Conservation (phyloP, 768 basidiomycete species). For the Rubroboletus pulcherrimus region DNA sequence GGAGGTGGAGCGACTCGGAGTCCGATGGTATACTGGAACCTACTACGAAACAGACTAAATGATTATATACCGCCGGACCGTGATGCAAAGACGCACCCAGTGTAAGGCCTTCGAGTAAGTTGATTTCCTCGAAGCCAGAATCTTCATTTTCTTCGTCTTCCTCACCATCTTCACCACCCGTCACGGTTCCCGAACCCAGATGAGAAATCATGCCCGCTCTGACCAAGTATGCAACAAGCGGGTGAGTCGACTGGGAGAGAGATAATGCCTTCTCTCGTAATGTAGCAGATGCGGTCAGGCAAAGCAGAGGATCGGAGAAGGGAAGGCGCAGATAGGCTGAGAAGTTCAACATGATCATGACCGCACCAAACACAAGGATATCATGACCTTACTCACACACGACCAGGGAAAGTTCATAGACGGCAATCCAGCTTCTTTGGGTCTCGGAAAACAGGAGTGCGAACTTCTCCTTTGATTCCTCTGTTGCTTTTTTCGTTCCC, state of each 20-base stretch:
- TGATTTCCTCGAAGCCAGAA: slow-evolving; percentile 62
- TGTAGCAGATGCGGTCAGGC: slow-evolving; percentile 81
- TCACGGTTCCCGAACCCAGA: slow-evolving; percentile 4
- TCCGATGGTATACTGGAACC: slow-evolving; percentile 44
- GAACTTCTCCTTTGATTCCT: slow-evolving; percentile 54
- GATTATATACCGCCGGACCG: not conserved
- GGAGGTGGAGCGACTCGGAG: slow-evolving; percentile 44
- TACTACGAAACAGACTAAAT: slow-evolving; percentile 13
- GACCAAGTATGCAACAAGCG: slow-evolving; percentile 29
- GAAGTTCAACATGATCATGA: slow-evolving; percentile 4
- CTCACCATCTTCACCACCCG: slow-evolving; percentile 13
- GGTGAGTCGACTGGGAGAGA: slow-evolving; percentile 37
- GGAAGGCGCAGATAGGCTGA: slow-evolving; percentile 72
- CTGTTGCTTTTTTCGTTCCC: slow-evolving; percentile 52
- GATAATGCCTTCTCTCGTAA: slow-evolving; percentile 74
- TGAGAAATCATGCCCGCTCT: slow-evolving; percentile 14
- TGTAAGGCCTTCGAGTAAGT: slow-evolving; percentile 63
- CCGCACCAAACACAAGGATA: not conserved
- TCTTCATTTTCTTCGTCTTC: slow-evolving; percentile 38
- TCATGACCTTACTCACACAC: slow-evolving; percentile 57
- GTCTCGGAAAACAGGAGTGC: slow-evolving; percentile 61
- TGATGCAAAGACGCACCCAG: slow-evolving; percentile 44
- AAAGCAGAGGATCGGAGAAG: slow-evolving; percentile 72
- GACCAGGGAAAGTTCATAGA: slow-evolving; percentile 73
- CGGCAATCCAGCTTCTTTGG: slow-evolving; percentile 67